These are phyloP conservation scores for Penicillium expansum DNA, from an alignment of 2,329 filamentous ascomycete species.

Conservation along the genomic window DNA sequence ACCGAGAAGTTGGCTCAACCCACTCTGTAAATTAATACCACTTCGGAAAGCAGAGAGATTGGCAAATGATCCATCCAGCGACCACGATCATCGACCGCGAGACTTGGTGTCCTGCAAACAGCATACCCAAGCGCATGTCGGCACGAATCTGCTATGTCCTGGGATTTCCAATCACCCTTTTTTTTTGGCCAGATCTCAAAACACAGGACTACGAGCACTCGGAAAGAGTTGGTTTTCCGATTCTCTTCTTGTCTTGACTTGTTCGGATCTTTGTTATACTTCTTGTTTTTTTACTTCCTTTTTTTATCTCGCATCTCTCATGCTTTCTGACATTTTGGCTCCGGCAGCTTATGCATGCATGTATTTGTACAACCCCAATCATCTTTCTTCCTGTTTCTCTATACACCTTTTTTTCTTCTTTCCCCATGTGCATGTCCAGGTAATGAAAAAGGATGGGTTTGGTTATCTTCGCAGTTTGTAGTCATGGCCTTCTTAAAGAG, in stretches of 20 bases:
- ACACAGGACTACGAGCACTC: background rate
- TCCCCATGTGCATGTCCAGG: slow-evolving; percentile 27
- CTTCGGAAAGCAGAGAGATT: slow-evolving; percentile 19
- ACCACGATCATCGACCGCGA: slow-evolving; percentile 8
- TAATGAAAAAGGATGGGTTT: slow-evolving; percentile 27
- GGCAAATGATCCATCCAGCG: slow-evolving; percentile 19
- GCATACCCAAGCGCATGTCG: background rate
- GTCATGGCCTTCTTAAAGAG: background rate
- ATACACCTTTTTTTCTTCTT: slow-evolving; percentile 15
- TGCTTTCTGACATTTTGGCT: slow-evolving; percentile 28
- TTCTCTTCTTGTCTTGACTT: background rate
- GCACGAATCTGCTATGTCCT: background rate
- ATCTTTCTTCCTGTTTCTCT: slow-evolving; percentile 23
- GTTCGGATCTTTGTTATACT: slow-evolving; percentile 1
- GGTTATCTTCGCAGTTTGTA: slow-evolving; percentile 11
- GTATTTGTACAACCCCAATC: slow-evolving; percentile 37
- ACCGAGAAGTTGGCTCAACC: slow-evolving; percentile 33
- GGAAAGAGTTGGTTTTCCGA: background rate
- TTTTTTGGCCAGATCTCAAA: slow-evolving; percentile 1
- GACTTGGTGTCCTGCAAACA: slow-evolving; percentile 2
- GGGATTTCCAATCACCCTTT: background rate
- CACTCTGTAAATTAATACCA: slow-evolving; percentile 37
- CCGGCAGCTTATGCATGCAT: slow-evolving; percentile 37
- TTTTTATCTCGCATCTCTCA: slow-evolving; percentile 22
- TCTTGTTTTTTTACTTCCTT: slow-evolving; percentile 10